A percentile compares a stretch with the other conserved stretches of the same genome.
These are phyloP conservation scores for Puccinia horiana DNA, from an alignment of 1,284 basidiomycete genomes.

Conservation along the genomic window DNA sequence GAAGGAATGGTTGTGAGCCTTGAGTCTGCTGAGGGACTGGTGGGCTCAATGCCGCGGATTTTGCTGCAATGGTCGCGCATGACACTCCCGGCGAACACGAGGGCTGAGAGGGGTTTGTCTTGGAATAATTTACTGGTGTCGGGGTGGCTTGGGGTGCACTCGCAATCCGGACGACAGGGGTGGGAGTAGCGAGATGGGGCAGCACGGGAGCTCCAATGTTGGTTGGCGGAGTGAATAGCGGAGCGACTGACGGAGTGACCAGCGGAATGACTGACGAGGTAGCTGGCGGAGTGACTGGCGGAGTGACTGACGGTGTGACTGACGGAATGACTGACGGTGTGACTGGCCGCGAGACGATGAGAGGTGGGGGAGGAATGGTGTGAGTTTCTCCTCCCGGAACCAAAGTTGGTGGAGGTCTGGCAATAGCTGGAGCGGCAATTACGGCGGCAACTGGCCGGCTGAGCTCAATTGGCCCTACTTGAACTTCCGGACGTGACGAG, in stretches of 20 bases:
- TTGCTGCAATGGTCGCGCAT: not conserved
- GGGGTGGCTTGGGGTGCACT: not conserved
- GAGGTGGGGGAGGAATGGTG: not conserved
- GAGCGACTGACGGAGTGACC: no score
- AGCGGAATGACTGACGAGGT: no score
- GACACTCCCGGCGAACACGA: not conserved
- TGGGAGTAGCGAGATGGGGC: not conserved
- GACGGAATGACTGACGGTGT: not conserved
- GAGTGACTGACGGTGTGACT: no score
- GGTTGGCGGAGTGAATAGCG: no score
- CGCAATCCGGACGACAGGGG: not conserved
- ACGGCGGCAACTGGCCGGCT: not conserved
- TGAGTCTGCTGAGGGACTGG: constrained; percentile 11
- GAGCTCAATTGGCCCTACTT: not conserved
- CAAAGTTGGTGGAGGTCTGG: not conserved
- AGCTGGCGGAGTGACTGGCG: no score
- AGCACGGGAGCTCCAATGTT: not conserved
- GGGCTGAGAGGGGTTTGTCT: not conserved
- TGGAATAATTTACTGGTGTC: not conserved
- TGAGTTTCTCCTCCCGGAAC: not conserved
- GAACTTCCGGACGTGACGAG: not conserved
- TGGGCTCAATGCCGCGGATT: not conserved
- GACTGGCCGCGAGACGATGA: not conserved
- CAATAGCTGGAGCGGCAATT: not conserved
- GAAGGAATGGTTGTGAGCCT: not conserved